Conservation (phyloP, 164 flowering plant species). For the Nymphaea colorata region DNA sequence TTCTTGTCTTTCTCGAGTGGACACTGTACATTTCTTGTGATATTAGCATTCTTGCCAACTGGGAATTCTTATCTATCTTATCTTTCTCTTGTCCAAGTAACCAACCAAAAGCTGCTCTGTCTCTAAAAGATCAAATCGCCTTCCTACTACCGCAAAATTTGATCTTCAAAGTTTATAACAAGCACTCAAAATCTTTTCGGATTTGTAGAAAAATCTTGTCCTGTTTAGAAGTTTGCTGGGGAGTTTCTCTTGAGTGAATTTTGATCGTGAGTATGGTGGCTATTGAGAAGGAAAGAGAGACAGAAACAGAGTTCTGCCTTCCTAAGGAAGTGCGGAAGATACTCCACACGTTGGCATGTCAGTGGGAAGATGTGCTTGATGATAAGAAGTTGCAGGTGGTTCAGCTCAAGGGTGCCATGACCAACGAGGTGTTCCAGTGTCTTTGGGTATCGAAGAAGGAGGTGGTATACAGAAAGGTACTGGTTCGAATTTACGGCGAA, state of each 20-base stretch:
- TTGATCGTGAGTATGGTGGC: slow-evolving; percentile 3
- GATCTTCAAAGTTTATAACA: too few species aligned
- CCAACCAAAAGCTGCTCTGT: too few species aligned
- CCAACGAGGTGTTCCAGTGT: slow-evolving; percentile 72
- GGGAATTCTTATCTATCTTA: too few species aligned
- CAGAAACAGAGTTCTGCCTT: slow-evolving; percentile 14
- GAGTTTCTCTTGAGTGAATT: too few species aligned
- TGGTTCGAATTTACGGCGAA: slow-evolving; percentile 70
- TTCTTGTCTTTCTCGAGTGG: too few species aligned
- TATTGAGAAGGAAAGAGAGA: slow-evolving; percentile 1
- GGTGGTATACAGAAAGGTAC: slow-evolving; percentile 32
- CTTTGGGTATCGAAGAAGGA: slow-evolving; percentile 48
- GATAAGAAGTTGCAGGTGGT: slow-evolving; percentile 40
- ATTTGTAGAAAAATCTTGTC: too few species aligned
- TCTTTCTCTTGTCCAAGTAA: too few species aligned
- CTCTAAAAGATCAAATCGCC: not conserved
- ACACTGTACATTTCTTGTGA: too few species aligned
- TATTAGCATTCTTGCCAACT: too few species aligned
- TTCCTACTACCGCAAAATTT: too few species aligned
- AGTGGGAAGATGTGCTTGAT: slow-evolving; percentile 52
- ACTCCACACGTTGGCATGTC: slow-evolving; percentile 41
- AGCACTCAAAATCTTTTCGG: too few species aligned
- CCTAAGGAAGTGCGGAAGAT: slow-evolving; percentile 46
- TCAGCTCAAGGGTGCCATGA: slow-evolving; percentile 81
- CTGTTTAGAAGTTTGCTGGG: too few species aligned